Evolutionary conservation across 768 basidiomycete genomes (phyloP).

Genomic region (Hortiboletus campestris): DNA sequence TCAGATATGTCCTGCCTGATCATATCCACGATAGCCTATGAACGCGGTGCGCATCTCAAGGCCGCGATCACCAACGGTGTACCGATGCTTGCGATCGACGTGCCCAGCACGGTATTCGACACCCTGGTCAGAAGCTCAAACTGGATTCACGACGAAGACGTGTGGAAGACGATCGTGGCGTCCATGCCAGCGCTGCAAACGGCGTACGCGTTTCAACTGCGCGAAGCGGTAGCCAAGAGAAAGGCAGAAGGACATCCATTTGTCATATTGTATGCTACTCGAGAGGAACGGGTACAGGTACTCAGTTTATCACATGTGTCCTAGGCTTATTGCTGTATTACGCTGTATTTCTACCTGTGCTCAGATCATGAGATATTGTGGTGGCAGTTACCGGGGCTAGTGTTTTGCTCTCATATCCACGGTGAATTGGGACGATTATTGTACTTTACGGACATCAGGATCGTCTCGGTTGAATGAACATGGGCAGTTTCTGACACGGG

Average conservation of each 20-base stretch:
- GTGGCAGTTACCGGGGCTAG: too few species aligned
- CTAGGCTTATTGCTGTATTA: not conserved
- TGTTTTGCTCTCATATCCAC: not conserved
- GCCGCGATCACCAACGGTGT: constrained; percentile 56
- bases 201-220: constrained; percentile 64
- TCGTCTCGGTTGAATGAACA: not conserved
- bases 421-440: not conserved
- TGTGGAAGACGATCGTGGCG: constrained; percentile 59
- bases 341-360: not conserved
- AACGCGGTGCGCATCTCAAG: constrained; percentile 56
- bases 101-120: constrained; percentile 60
- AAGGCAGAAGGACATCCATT: constrained; percentile 64
- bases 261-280: constrained; percentile 61
- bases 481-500: not conserved
- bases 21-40: constrained; percentile 49
- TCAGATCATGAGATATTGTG: not conserved
- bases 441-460: not conserved
- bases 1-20: not conserved
- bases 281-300: constrained; percentile 68
- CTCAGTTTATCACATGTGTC: constrained; percentile 39
- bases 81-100: constrained; percentile 72
- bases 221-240: constrained; percentile 61
- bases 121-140: constrained; percentile 50
- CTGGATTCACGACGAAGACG: constrained; percentile 77
- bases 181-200: constrained; percentile 56